Conservation (phyloP, 805 yeast genomes). For the Schwanniomyces sp. region DNA sequence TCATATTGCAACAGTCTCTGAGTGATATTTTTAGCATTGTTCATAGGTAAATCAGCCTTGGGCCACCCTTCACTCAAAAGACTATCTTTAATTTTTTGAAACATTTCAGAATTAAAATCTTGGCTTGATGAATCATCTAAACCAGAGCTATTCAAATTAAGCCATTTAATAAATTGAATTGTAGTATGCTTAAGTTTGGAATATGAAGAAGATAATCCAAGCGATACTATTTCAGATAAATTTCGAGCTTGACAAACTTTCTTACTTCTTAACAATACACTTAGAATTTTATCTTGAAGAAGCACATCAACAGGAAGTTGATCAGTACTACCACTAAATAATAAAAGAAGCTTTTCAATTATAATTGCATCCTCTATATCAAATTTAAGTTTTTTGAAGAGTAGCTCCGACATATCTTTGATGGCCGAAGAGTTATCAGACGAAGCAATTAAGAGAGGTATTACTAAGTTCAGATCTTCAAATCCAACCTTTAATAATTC, state of each 20-base stretch:
- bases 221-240: constrained; percentile 51
- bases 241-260: constrained; percentile 42
- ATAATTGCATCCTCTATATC: constrained; percentile 52
- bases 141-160: constrained; percentile 23
- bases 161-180: constrained; percentile 65
- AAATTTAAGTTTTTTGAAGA: constrained; percentile 48
- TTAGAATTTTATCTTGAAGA: constrained; percentile 57
- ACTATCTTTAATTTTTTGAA: constrained; percentile 51
- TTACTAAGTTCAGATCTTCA: constrained; percentile 31
- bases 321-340: constrained; percentile 52
- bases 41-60: constrained; percentile 37
- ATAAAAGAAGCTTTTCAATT: constrained; percentile 41
- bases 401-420: constrained; percentile 53
- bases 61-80: constrained; percentile 66
- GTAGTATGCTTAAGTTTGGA: constrained; percentile 55
- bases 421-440: constrained; percentile 58
- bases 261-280: constrained; percentile 51
- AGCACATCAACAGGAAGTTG: constrained; percentile 54
- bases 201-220: constrained; percentile 60
- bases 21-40: constrained; percentile 30
- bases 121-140: neutral
- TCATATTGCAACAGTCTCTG: constrained; percentile 73
- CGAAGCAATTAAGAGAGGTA: constrained; percentile 63
- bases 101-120: constrained; percentile 44
- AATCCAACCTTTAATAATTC: constrained; percentile 45